phyloP scores from a whole-genome alignment of 148 eudicot genomes.

The Linanthus parryae region DNA sequence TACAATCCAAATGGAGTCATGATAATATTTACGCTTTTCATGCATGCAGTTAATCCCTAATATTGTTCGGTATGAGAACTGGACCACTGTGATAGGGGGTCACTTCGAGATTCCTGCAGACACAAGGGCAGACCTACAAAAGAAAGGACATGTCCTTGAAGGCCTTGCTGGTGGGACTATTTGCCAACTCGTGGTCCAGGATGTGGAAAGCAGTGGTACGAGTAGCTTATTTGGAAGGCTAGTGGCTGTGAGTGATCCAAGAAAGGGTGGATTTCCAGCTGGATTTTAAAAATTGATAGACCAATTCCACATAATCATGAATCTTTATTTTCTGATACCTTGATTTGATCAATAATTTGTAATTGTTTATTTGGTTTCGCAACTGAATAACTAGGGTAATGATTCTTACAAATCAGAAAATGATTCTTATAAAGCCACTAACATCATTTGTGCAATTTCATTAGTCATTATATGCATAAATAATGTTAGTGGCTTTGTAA shows the following conservation, averaged over 20 bases:
- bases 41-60: constrained; percentile 36
- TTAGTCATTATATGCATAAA: too few relatives aligned
- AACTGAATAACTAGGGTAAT: too few relatives aligned
- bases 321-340: too few relatives aligned
- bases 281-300: constrained; percentile 31
- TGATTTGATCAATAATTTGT: too few relatives aligned
- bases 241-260: constrained; percentile 34
- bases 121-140: constrained; percentile 17
- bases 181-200: constrained; percentile 32
- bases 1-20: too few relatives aligned
- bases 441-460: too few relatives aligned
- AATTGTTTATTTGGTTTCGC: too few relatives aligned
- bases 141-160: constrained; percentile 34
- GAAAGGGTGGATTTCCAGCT: constrained; percentile 45
- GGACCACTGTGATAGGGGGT: constrained; percentile 32
- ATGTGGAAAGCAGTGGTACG: background rate
- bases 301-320: too few relatives aligned
- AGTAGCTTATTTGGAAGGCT: constrained; percentile 15
- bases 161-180: constrained; percentile 29
- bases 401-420: too few relatives aligned
- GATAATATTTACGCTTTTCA: too few relatives aligned
- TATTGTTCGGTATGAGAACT: constrained; percentile 34
- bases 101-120: constrained; percentile 31
- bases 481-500: too few relatives aligned
- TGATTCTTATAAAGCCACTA: too few relatives aligned